Conservation (phyloP, 257 asterid species). For the Agastache rugosa region DNA sequence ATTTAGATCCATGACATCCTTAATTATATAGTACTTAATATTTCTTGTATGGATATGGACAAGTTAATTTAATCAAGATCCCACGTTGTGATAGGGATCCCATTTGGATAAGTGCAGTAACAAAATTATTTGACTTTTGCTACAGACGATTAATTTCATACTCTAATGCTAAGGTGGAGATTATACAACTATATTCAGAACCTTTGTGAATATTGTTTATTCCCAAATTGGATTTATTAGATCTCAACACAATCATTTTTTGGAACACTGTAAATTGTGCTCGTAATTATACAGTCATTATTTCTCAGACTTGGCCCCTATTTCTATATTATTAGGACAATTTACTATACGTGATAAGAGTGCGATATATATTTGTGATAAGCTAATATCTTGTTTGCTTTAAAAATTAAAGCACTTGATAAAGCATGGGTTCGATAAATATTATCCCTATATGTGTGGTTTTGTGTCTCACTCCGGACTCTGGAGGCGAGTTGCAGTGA, state of each 20-base stretch:
- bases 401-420: too few species aligned
- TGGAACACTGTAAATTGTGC: too few species aligned
- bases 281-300: too few species aligned
- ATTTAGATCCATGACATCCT: constrained; percentile 40
- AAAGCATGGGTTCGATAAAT: too few species aligned
- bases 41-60: constrained; percentile 29
- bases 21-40: neutral
- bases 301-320: too few species aligned
- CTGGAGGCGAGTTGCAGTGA: too few species aligned
- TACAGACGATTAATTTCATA: neutral
- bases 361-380: too few species aligned
- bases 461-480: too few species aligned
- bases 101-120: constrained; percentile 22
- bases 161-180: neutral
- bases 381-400: too few species aligned
- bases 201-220: neutral
- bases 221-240: neutral
- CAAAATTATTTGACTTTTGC: neutral
- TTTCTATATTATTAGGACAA: too few species aligned
- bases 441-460: too few species aligned
- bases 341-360: too few species aligned
- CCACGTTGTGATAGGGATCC: constrained; percentile 35
- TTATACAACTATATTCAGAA: neutral
- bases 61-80: constrained; percentile 24
- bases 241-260: neutral